Evolutionary conservation across 2,329 filamentous ascomycete genomes (phyloP), one percentile per base, ranked within the genome.

Genomic region (Rhytidhysteron rufulum): DNA sequence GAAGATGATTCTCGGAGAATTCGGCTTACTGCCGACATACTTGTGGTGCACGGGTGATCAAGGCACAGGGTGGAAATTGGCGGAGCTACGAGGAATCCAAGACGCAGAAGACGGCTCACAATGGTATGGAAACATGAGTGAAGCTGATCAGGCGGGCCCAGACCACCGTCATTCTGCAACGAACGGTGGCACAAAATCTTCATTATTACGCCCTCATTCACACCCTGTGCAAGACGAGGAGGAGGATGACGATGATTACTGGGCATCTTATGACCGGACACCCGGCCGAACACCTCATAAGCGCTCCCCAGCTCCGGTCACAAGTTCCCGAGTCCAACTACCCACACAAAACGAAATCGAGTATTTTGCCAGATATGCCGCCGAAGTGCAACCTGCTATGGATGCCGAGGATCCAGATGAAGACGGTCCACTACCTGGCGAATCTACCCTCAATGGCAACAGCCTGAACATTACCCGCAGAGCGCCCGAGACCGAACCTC

Each of bases 351-450:
- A 74, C 37, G 86, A 90, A 46, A 79, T 84, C 34, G 81, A 81
- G 31, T 91, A 91, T 63, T 91, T 80, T 62, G 79, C 83, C 15
- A 81, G 84, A 58, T 91, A 93, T 61, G 82, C 85, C 52, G 55
- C 57, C n/a, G 73, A 79, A 47, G 85, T 91, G 7, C 86, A 91
- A 59, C 85, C 86, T 2, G 86, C 86, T 22, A 80, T 91, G 73
- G 87, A 91, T 63, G 80, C 80, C 41, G 82, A 90, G 60, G 86
- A 90, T 50, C 86, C 86, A n/a, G 84, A 88, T 52, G 85, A 88
- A 66, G 82, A 76, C 35, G 59, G 70, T 31, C 56, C 72, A 2
- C 70, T 67, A 11, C 49, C 58, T 8, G 62, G 69, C 31, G 65
- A 74, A 15, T 77, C 77, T 4, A 78, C 77, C 0, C 61, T 82